Evolutionary conservation across 305 asterid genomes (phyloP), one percentile per base, ranked within the genome.

Genomic region (Euphrasia arctica): DNA sequence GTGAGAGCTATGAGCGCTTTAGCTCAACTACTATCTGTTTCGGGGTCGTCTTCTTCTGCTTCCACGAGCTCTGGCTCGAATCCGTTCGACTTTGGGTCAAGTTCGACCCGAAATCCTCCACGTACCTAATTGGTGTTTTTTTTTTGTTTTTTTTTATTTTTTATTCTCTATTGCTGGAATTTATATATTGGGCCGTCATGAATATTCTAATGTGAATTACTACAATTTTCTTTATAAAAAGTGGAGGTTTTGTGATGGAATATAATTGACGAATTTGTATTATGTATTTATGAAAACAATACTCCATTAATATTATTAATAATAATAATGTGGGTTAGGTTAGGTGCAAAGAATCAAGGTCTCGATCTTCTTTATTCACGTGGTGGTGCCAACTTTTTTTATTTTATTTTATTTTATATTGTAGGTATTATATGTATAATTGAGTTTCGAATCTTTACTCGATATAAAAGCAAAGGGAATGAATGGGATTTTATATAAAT

Each of bases 1-100:
- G 90, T 91, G 12, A 80, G 85, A 70, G 95, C 96, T 27, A 91
- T 91, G 98, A 83, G 79, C 63, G 81, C 93, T 54, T 68, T 91
- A 66, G 90, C 91, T 64, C 85, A 84, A 52, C 78, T 91, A 15
- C 97, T 91, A 36, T 82, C 96, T 25, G 84, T 85, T 13, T 71
- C 85, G 5, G 81, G 79, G 59, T 25, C 82, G 9, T 51, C 57
- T 9, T 73, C 81, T 28, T 60, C 81, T 29, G 54, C 84, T 13
- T 22, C 65, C 6, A 9, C 74, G 12, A 54, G 63, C 6, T 63
- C 69, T 1, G 62, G 62, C 5, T 3, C 31, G 65, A 65, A 63
- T 67, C 83, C 63, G 58, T 73, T 62, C 55, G 67, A 75, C 34
- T 6, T 39, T 39, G 42, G 9, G 9, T 41, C 63, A 6, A 34